Evolutionary conservation across 1,284 basidiomycete genomes (phyloP).

Genomic region (Ustilago curta): DNA sequence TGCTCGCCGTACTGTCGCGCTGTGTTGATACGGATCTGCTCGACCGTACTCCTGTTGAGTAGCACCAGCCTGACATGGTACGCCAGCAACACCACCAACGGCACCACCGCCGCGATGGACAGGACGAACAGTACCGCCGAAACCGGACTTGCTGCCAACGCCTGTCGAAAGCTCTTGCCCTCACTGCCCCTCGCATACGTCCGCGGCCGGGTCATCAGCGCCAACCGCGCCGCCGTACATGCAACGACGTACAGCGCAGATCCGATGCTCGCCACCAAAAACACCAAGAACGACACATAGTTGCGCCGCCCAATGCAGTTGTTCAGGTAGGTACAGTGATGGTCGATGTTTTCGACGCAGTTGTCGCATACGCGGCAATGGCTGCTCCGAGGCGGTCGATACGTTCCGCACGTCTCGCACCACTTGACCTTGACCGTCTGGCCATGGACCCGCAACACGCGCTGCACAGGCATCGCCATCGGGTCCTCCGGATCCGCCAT

Average conservation of each 20-base stretch:
- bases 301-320: constrained; percentile 68
- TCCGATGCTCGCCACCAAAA: constrained; percentile 50
- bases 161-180: constrained; percentile 41
- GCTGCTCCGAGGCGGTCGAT: constrained; percentile 65
- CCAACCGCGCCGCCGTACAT: constrained; percentile 44
- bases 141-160: constrained; percentile 53
- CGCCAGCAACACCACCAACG: constrained; percentile 52
- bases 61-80: constrained; percentile 63
- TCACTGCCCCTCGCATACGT: constrained; percentile 33
- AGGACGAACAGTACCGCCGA: constrained; percentile 62
- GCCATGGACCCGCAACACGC: constrained; percentile 35
- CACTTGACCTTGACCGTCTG: constrained; percentile 59
- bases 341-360: constrained; percentile 69
- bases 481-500: constrained; percentile 44
- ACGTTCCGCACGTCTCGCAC: constrained; percentile 68
- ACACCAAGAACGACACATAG: constrained; percentile 67
- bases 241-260: constrained; percentile 32
- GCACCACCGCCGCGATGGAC: constrained; percentile 38
- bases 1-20: constrained; percentile 53
- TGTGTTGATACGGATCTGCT: constrained; percentile 65
- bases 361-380: constrained; percentile 69
- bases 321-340: constrained; percentile 69
- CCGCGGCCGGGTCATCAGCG: constrained; percentile 39
- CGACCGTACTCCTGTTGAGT: constrained; percentile 66
- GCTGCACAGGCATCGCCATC: constrained; percentile 40